Conservation (phyloP, 2,329 filamentous ascomycete genomes). For the Salinomyces thailandicus region DNA sequence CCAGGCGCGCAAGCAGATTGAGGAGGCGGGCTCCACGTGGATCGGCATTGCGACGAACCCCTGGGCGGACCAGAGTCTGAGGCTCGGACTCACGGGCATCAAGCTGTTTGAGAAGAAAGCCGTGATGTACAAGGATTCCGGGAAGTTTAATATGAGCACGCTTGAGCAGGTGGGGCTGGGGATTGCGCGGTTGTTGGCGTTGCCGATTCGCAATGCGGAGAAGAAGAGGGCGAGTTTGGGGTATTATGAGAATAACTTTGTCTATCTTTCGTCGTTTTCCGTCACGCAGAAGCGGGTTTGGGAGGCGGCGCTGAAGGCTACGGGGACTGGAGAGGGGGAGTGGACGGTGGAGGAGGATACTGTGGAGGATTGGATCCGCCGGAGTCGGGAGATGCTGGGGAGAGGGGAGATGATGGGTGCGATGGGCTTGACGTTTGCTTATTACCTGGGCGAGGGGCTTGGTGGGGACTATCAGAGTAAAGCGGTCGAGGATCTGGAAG, state of each 20-base stretch:
- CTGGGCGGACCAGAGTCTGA: constrained; percentile 13
- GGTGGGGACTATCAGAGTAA: constrained; percentile 18
- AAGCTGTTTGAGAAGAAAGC: constrained; percentile 13
- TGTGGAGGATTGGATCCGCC: constrained; percentile 35
- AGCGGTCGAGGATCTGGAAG: constrained; percentile 27
- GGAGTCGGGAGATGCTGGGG: constrained; percentile 37
- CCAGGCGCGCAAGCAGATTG: constrained; percentile 14
- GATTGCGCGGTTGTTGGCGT: constrained; percentile 25
- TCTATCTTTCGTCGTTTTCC: constrained; percentile 28
- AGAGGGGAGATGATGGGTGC: constrained; percentile 33
- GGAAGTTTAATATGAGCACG: constrained; percentile 26
- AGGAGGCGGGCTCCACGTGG: constrained; percentile 17
- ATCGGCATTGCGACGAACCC: constrained; percentile 21
- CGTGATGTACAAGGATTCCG: constrained; percentile 25
- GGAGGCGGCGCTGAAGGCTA: constrained; percentile 25
- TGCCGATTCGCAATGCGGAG: constrained; percentile 17
- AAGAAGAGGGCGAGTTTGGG: constrained; percentile 26
- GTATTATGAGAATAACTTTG: constrained; percentile 25
- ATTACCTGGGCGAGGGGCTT: constrained; percentile 14
- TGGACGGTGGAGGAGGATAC: constrained; percentile 24
- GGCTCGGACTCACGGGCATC: constrained; percentile 35
- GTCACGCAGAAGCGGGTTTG: constrained; percentile 30
- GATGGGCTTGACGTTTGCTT: constrained; percentile 10
- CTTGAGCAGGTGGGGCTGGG: constrained; percentile 24
- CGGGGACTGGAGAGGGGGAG: constrained; percentile 25